Evolutionary conservation across 2,329 filamentous ascomycete species (phyloP), one percentile per base, ranked within the genome.

Genomic region (Thelonectria olida): DNA sequence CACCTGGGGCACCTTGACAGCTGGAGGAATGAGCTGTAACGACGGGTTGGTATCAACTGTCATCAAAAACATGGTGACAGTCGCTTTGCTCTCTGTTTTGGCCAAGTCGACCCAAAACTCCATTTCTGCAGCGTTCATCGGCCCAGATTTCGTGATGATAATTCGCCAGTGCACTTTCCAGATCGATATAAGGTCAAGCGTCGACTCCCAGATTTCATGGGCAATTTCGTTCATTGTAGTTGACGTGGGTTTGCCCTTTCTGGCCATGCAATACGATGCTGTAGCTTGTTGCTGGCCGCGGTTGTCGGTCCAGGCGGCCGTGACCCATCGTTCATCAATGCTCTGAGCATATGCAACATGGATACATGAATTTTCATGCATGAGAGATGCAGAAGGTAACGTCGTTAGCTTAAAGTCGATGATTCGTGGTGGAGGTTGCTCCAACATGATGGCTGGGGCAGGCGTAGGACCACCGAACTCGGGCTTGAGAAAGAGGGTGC

Each of bases 271-370:
- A 75, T 93, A 95, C 0, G 91, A 90, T 1, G 88, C 85, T 15
- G 85, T 91, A 66, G 89, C 87, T 73, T 94, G 91, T 62, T 91
- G 87, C 61, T 86, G 87, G 2, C 92, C 92, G 23, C 86, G 85
- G 67, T 88, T 92, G 72, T 96, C 92, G 1, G 90, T 92, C 92
- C 92, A 96, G 1, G 90, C 90, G 6, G 88, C 90, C 12, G 89
- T 90, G 36, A 96, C 79, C 93, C 93, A 97, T 8, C 89, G 82
- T 19, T 90, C 87, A 73, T 95, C 91, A 10, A 89, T 81, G 70
- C 91, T 94, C 56, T 89, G 84, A 2, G 90, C 87, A 71, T 96
- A 96, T 1, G 90, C 91, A 44, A 96, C 80, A 73, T 97, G 92
- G 27, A 97, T 87, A 70, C 90, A 90, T 1, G 88, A 91, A 66